These are phyloP conservation scores for Xylariales sp. DNA, from an alignment of 2,329 filamentous ascomycete species.

Conservation along the genomic window DNA sequence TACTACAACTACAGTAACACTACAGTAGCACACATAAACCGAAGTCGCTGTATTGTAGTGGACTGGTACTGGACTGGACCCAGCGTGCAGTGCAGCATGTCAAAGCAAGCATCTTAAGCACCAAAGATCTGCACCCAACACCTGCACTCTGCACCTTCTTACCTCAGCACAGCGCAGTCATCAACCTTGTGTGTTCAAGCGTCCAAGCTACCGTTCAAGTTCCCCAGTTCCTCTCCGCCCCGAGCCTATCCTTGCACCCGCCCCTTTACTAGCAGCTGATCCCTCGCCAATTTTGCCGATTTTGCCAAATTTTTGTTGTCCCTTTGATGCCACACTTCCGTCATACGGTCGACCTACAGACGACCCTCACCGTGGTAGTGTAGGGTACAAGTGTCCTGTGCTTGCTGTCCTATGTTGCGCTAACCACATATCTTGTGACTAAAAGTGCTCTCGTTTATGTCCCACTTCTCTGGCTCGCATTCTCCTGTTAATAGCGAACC, in stretches of 20 bases:
- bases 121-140: neutral
- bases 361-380: constrained; percentile 17
- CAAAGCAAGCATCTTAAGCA: neutral
- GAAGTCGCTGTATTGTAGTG: constrained; percentile 10
- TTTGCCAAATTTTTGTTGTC: constrained; percentile 21
- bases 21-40: neutral
- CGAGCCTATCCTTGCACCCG: constrained; percentile 20
- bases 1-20: constrained; percentile 7
- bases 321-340: constrained; percentile 29
- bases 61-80: too few species aligned
- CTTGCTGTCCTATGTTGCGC: constrained; percentile 43
- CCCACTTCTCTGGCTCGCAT: constrained; percentile 72
- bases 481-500: constrained; percentile 54
- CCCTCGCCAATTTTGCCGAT: constrained; percentile 15
- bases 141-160: constrained; percentile 13
- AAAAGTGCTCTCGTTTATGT: constrained; percentile 88
- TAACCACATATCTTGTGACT: constrained; percentile 48
- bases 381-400: constrained; percentile 5
- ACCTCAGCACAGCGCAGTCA: constrained; percentile 6
- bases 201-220: neutral
- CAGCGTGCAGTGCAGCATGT: neutral
- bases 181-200: constrained; percentile 2
- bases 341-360: constrained; percentile 26
- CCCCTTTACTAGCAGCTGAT: constrained; percentile 22
- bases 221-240: constrained; percentile 18